Evolutionary conservation across 2,329 filamentous ascomycete genomes (phyloP).

Genomic region (Colletotrichum sp.): DNA sequence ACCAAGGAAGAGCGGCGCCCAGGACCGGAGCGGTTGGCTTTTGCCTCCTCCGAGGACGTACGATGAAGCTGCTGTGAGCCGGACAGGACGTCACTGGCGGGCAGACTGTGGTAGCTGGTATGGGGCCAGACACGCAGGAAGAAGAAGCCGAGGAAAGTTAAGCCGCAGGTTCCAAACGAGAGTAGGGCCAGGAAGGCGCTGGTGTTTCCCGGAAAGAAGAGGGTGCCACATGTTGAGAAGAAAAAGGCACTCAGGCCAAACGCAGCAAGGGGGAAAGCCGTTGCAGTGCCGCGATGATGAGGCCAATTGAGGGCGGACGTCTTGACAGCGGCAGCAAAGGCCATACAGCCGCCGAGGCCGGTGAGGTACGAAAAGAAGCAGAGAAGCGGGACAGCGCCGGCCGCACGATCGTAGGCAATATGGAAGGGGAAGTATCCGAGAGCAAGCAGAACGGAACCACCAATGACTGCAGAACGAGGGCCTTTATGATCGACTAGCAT

Average conservation of each 20-base stretch:
- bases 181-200: conserved; percentile 82
- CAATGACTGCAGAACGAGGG: conserved; percentile 77
- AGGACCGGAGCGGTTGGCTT: conserved; percentile 43
- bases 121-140: conserved; percentile 80
- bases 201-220: conserved; percentile 84
- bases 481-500: conserved; percentile 85
- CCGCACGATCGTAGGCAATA: conserved; percentile 74
- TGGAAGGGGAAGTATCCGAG: conserved; percentile 88
- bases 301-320: conserved; percentile 90
- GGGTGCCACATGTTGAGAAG: conserved; percentile 80
- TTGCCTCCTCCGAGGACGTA: conserved; percentile 47
- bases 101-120: conserved; percentile 62
- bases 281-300: conserved; percentile 88
- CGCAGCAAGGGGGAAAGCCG: conserved; percentile 88
- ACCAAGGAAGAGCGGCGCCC: conserved; percentile 39
- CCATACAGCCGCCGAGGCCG: conserved; percentile 86
- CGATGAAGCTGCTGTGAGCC: conserved; percentile 41
- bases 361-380: conserved; percentile 88
- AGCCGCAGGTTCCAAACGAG: conserved; percentile 76
- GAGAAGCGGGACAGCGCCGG: conserved; percentile 63
- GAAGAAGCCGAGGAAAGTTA: conserved; percentile 81
- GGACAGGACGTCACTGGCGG: conserved; percentile 32
- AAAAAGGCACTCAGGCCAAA: conserved; percentile 97
- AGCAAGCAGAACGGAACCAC: conserved; percentile 75
- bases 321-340: conserved; percentile 90